A percentile compares a stretch with the other conserved stretches of the same genome.
Evolutionary conservation across 139 green algal genomes (phyloP).

Genomic region (Chlorella vulgaris): DNA sequence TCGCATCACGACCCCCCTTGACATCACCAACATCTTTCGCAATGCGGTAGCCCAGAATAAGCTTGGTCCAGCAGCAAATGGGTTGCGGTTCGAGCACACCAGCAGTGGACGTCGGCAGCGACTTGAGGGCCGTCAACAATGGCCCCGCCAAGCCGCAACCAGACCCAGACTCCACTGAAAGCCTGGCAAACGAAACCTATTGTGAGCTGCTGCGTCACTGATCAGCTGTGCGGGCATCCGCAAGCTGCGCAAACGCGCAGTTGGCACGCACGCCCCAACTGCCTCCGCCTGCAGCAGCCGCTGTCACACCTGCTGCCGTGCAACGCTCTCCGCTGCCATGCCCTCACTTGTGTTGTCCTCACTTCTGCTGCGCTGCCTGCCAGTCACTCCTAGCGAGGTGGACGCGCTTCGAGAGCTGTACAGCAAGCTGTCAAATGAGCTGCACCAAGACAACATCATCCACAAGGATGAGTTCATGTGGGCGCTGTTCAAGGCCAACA

Average conservation of each 20-base stretch:
- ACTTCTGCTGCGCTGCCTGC: not conserved
- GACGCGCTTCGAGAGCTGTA: slow-evolving; percentile 63
- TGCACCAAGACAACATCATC: slow-evolving; percentile 71
- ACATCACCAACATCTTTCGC: not conserved
- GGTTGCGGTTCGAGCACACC: slow-evolving; percentile 24
- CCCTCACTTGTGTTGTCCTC: not conserved
- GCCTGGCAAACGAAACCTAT: slow-evolving; percentile 33
- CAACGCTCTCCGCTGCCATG: not conserved
- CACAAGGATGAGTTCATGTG: slow-evolving; percentile 76
- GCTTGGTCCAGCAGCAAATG: not conserved
- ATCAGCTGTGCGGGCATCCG: not conserved
- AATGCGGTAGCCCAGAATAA: not conserved
- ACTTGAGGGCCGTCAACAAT: not conserved
- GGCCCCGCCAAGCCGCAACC: not conserved
- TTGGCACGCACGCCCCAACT: not conserved
- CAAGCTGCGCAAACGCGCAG: not conserved
- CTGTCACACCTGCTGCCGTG: not conserved
- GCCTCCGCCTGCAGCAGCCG: not conserved
- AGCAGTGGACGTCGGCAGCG: no score
- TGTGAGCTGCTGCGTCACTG: slow-evolving; percentile 19
- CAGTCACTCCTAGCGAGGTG: slow-evolving; percentile 63
- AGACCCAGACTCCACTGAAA: slow-evolving; percentile 19
- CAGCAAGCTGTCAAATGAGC: slow-evolving; percentile 55
- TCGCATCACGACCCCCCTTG: no score
- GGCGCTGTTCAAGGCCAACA: slow-evolving; percentile 66